These are phyloP conservation scores for Umbelopsis sp. DNA, from an alignment of 192 early-diverging fungal genomes.

Conservation along the genomic window DNA sequence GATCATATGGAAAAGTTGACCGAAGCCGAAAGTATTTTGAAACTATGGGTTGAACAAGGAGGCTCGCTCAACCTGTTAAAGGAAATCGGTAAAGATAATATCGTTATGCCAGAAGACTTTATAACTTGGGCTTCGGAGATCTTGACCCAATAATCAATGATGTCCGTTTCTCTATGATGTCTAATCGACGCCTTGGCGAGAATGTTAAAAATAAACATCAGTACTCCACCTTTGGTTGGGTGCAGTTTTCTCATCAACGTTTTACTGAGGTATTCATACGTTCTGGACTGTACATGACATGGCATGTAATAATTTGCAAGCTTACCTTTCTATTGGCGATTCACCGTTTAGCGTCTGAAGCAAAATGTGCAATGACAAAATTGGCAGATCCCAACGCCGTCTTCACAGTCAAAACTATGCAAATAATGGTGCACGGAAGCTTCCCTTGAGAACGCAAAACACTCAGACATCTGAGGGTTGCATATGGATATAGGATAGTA, in stretches of 20 bases:
- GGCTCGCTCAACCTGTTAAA: neutral
- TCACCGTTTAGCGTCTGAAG: too few relatives aligned
- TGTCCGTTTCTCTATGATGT: neutral
- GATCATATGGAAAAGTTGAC: slow-evolving; percentile 45
- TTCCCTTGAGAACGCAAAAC: neutral
- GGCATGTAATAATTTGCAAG: too few relatives aligned
- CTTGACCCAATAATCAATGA: neutral
- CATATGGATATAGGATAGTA: neutral
- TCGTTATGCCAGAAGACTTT: slow-evolving; percentile 13
- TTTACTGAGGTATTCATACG: neutral
- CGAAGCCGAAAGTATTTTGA: slow-evolving; percentile 6
- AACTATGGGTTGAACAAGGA: neutral
- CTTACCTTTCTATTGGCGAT: too few relatives aligned
- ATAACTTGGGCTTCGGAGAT: slow-evolving; percentile 1
- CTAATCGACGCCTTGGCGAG: neutral
- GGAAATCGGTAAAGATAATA: slow-evolving; percentile 3
- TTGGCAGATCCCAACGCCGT: too few relatives aligned
- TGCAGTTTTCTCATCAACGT: neutral
- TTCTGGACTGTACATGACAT: too few relatives aligned
- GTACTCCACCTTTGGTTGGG: neutral
- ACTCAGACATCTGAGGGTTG: neutral
- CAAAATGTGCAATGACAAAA: too few relatives aligned
- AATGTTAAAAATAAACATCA: neutral
- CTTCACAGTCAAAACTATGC: too few relatives aligned
- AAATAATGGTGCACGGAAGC: too few relatives aligned